Base-by-base conservation (phyloP, 2,329 filamentous ascomycete genomes). In the Stemphylium lycopersici region DNA sequence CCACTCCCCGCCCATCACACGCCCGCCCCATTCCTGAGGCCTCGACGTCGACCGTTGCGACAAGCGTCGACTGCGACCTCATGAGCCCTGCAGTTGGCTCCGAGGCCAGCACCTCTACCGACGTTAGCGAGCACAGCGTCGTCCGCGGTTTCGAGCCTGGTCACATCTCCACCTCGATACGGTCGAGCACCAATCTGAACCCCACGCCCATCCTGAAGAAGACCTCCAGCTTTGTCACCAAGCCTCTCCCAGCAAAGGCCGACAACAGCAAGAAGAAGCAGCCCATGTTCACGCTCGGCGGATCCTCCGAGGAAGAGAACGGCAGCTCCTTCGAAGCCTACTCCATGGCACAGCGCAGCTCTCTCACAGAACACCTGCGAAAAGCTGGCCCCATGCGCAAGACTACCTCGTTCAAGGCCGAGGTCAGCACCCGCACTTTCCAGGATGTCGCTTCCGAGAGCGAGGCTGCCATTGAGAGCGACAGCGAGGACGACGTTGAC, bases 121-220 rank as follows among this genome's bases (percentile, higher is more conserved):
- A 85, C 44, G 76, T 86, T 59, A 82, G 83, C 65, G 80, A 82
- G 12, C 83, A 87, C 56, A 93, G 88, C 59, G 84, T 96, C 53
- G 88, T 96, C 47, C 90, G 90, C 60, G 93, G 93, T 53, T 96
- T 97, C 76, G 90, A 90, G 4, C 90, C 90, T 2, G 88, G 89
- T 22, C 86, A 88, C 56, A 81, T 89, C 37, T 88, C 87, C 8
- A 88, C 86, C 1, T 90, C 87, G 0, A 86, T 87, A 66, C 84
- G 87, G 62, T 88, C 79, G 59, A 84, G 80, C 67, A 85, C 76
- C 58, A 82, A 83, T 61, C 77, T 88, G 11, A 79, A 83, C 33
- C 79, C 82, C 10, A 84, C 84, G 26, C 79, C 82, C 24, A 87
- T 90, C 37, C 84, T 89, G 32, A 88, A 88, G 64, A 75, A 74